phyloP scores from a whole-genome alignment of 805 yeast genomes.

The Zygosaccharomyces siamensis region DNA sequence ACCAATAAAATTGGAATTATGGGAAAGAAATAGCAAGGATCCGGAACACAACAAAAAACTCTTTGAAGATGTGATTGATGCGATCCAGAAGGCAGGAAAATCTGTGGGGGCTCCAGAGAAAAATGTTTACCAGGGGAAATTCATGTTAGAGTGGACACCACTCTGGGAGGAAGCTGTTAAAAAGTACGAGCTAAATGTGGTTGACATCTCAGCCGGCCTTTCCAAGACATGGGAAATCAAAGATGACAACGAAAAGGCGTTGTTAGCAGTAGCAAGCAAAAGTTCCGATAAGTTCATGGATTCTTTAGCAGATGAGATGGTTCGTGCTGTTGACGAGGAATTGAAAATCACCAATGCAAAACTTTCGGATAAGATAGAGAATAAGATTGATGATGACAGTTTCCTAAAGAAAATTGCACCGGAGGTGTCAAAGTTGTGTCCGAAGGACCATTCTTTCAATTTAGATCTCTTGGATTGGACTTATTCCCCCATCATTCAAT shows the following conservation, averaged over 20 bases:
- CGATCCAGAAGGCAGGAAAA: conserved; percentile 43
- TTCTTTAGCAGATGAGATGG: conserved; percentile 81
- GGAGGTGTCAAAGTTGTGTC: conserved; percentile 35
- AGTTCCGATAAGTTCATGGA: conserved; percentile 77
- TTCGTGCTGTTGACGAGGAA: conserved; percentile 82
- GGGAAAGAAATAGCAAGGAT: conserved; percentile 74
- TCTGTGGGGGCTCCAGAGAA: conserved; percentile 65
- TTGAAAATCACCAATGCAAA: conserved; percentile 65
- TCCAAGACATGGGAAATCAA: conserved; percentile 64
- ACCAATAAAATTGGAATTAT: conserved; percentile 46
- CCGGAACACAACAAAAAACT: conserved; percentile 64
- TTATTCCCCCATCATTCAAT: conserved; percentile 83
- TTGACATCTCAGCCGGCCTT: conserved; percentile 51
- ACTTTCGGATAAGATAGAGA: conserved; percentile 71
- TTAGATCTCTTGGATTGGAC: conserved; percentile 84
- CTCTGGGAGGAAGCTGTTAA: conserved; percentile 38
- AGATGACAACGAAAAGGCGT: conserved; percentile 70
- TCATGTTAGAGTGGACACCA: conserved; percentile 73
- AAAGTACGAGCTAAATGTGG: conserved; percentile 37
- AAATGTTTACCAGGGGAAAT: conserved; percentile 78
- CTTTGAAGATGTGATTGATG: conserved; percentile 50
- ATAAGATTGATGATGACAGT: conserved; percentile 72
- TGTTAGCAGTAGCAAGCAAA: conserved; percentile 65
- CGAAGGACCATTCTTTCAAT: conserved; percentile 62
- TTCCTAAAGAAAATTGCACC: conserved; percentile 56